Conservation (phyloP, 257 asterid species). For the Coffea eugenioides region DNA sequence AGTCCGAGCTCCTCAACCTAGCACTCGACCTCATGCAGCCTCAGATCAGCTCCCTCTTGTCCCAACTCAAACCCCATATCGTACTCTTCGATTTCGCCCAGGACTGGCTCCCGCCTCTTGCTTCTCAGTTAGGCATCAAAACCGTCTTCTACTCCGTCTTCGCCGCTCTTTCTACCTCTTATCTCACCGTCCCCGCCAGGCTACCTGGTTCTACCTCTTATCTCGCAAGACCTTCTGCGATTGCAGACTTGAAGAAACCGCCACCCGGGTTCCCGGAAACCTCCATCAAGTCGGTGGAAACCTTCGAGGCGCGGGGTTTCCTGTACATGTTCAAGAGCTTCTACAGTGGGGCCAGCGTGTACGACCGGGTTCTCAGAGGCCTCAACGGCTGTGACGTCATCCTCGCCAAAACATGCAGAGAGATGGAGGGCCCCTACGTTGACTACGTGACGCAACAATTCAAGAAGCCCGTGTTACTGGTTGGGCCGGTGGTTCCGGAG, state of each 20-base stretch:
- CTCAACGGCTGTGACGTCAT: conserved; percentile 40
- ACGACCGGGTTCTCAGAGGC: conserved; percentile 44
- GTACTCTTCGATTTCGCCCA: conserved; percentile 58
- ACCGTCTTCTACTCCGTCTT: conserved; percentile 44
- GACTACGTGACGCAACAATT: conserved; percentile 45
- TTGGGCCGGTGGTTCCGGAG: conserved; percentile 47
- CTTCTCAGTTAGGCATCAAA: conserved; percentile 40
- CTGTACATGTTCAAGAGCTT: conserved; percentile 44
- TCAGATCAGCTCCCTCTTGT: conserved; percentile 33
- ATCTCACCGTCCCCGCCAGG: conserved; percentile 44
- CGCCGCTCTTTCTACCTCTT: conserved; percentile 44
- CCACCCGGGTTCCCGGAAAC: conserved; percentile 54
- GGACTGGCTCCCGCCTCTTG: conserved; percentile 53
- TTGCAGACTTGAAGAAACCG: conserved; percentile 38
- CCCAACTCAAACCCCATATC: conserved; percentile 43
- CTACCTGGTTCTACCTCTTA: conserved; percentile 11
- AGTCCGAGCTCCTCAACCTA: conserved; percentile 47
- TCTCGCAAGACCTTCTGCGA: conserved; percentile 21
- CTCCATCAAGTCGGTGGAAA: conserved; percentile 27
- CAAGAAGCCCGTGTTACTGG: conserved; percentile 41
- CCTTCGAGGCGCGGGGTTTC: conserved; percentile 47
- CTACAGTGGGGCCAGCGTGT: conserved; percentile 35
- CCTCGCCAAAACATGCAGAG: conserved; percentile 49
- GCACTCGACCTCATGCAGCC: conserved; percentile 51
- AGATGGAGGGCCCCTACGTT: conserved; percentile 51